These are phyloP conservation scores for Groenewaldozyma salmanticensis DNA, from an alignment of 805 yeast species.

Conservation along the genomic window DNA sequence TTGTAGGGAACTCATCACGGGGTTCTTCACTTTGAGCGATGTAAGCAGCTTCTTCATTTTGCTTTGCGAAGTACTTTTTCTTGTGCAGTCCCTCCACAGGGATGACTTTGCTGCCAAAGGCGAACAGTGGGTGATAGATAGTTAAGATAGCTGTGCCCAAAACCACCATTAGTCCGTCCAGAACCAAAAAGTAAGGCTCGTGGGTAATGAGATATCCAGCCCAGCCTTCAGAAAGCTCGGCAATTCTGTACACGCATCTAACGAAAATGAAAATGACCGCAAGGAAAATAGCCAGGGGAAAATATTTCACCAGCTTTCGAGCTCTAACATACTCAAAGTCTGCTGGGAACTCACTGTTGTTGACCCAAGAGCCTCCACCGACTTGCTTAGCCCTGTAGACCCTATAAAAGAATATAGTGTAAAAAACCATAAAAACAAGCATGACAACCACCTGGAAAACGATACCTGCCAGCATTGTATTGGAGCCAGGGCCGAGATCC, in stretches of 20 bases:
- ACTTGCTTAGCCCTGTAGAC: not conserved
- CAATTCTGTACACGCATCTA: conserved; percentile 58
- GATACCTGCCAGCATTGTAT: conserved; percentile 69
- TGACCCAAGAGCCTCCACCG: not conserved
- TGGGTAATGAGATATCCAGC: conserved; percentile 50
- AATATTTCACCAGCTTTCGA: conserved; percentile 1
- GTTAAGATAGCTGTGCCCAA: conserved; percentile 40
- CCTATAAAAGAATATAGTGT: conserved; percentile 33
- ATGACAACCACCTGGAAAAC: conserved; percentile 68
- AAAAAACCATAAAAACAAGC: conserved; percentile 45
- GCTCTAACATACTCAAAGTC: conserved; percentile 10
- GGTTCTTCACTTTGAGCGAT: no score
- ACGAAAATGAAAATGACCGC: conserved; percentile 25
- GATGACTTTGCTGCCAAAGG: conserved; percentile 32
- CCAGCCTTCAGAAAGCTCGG: conserved; percentile 70
- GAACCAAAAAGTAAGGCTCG: conserved; percentile 47
- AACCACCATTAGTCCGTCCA: conserved; percentile 56
- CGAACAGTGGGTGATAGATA: conserved; percentile 54
- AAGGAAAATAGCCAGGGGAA: conserved; percentile 12
- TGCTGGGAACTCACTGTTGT: conserved; percentile 6
- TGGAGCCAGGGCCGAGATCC: conserved; percentile 39
- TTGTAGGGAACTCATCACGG: no score
- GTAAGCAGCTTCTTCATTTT: not conserved
- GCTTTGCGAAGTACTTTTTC: not conserved
- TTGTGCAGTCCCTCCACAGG: conserved; percentile 13